A percentile compares a stretch with the other conserved stretches of the same genome.
These are phyloP conservation scores for Penicillium pulvis DNA, from an alignment of 495 filamentous ascomycete genomes.

Conservation along the genomic window DNA sequence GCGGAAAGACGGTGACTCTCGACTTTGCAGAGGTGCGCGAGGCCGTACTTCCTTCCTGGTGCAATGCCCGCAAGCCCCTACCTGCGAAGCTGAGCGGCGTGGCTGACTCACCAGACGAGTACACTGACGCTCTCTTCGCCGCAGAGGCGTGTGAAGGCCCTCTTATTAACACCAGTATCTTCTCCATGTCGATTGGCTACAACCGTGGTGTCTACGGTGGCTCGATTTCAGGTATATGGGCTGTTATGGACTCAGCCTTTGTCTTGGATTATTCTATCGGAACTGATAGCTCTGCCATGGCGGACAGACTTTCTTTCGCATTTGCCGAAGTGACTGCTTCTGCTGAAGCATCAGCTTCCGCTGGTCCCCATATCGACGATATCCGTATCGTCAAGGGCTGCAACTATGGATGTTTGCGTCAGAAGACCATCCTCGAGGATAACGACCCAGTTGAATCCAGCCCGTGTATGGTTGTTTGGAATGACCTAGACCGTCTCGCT, in stretches of 20 bases:
- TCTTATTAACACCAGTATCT: slow-evolving; percentile 13
- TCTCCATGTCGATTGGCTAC: slow-evolving; percentile 13
- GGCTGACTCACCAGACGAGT: slow-evolving; percentile 11
- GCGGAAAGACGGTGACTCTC: neutral
- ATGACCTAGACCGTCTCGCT: slow-evolving; percentile 16
- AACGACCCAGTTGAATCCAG: slow-evolving; percentile 15
- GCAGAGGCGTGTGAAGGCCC: slow-evolving; percentile 11
- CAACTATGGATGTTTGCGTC: slow-evolving; percentile 14
- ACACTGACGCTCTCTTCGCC: slow-evolving; percentile 5
- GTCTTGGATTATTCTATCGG: slow-evolving; percentile 16
- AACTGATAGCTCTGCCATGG: slow-evolving; percentile 12
- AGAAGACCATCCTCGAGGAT: slow-evolving; percentile 17
- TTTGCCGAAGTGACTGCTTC: slow-evolving; percentile 17
- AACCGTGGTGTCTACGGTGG: slow-evolving; percentile 15
- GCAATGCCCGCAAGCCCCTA: slow-evolving; percentile 10
- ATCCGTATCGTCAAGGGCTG: slow-evolving; percentile 15
- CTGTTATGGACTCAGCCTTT: slow-evolving; percentile 18
- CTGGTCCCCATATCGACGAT: slow-evolving; percentile 15
- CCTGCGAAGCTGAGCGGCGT: slow-evolving; percentile 16
- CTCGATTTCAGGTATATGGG: slow-evolving; percentile 16
- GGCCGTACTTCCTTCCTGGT: slow-evolving; percentile 5
- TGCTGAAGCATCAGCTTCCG: slow-evolving; percentile 15
- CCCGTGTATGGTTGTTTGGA: slow-evolving; percentile 17
- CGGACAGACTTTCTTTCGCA: slow-evolving; percentile 15
- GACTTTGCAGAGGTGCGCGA: slow-evolving; percentile 17